These are phyloP conservation scores for Phytopythium oedochilum DNA, from an alignment of 352 stramenopile species.

Conservation along the genomic window DNA sequence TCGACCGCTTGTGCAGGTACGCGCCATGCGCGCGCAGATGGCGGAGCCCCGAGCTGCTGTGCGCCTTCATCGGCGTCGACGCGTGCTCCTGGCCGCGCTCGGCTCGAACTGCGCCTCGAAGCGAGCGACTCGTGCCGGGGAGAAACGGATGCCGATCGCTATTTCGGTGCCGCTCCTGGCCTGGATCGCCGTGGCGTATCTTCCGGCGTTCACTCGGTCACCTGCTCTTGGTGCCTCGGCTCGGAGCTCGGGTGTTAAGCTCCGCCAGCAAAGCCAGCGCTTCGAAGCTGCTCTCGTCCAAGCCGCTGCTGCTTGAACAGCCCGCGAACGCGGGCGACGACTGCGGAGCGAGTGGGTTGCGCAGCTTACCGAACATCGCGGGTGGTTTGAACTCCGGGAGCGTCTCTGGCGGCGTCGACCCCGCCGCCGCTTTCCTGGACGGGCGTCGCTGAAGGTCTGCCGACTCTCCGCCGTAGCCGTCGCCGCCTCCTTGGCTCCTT, in stretches of 20 bases:
- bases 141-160: too few relatives aligned
- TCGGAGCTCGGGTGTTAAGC: neutral
- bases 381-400: neutral
- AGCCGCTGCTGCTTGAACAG: neutral
- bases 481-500: neutral
- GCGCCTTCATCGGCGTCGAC: neutral
- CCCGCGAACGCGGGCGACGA: neutral
- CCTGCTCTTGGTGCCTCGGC: neutral
- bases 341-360: neutral
- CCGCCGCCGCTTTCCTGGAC: neutral
- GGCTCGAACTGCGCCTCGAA: too few relatives aligned
- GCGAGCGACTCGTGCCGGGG: too few relatives aligned
- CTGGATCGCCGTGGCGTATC: neutral
- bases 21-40: constrained; percentile 53
- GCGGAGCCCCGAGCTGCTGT: constrained; percentile 22
- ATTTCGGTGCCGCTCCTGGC: too few relatives aligned
- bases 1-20: constrained; percentile 63
- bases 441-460: neutral
- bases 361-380: neutral
- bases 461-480: neutral
- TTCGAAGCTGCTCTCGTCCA: neutral
- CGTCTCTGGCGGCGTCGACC: neutral
- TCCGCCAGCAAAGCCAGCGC: neutral
- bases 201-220: neutral
- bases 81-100: too few relatives aligned